phyloP scores from a whole-genome alignment of 108 stramenopile species.

The Chaetoceros tenuissimus region DNA sequence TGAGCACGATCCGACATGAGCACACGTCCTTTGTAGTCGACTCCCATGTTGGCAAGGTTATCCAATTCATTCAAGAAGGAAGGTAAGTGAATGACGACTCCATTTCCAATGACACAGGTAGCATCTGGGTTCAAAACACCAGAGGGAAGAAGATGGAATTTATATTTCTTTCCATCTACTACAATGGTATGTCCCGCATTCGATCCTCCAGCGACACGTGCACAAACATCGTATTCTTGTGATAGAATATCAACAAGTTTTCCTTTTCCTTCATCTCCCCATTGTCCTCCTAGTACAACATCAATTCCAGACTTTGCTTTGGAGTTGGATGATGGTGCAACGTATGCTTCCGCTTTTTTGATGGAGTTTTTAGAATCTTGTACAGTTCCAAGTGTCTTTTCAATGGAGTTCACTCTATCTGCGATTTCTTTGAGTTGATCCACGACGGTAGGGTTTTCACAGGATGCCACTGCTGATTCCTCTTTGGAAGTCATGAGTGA shows the following conservation, averaged over 20 bases:
- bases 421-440: conserved; percentile 31
- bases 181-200: conserved; percentile 98
- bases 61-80: conserved; percentile 91
- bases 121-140: conserved; percentile 90
- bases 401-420: conserved; percentile 17
- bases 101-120: conserved; percentile 93
- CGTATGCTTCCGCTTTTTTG: not conserved
- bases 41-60: conserved; percentile 58
- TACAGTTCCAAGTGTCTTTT: conserved; percentile 16
- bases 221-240: conserved; percentile 92
- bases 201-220: conserved; percentile 93
- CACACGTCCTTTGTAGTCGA: conserved; percentile 79
- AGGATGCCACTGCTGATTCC: too few species aligned
- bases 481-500: too few species aligned
- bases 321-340: not conserved
- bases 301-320: conserved; percentile 52
- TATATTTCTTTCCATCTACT: conserved; percentile 92
- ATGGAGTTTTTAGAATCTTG: conserved; percentile 1
- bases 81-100: conserved; percentile 94
- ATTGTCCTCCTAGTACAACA: conserved; percentile 92
- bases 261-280: conserved; percentile 99
- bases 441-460: conserved; percentile 19
- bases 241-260: conserved; percentile 95
- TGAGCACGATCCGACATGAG: conserved; percentile 94
- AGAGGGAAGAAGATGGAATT: conserved; percentile 97